Percentiles rank a stretch among this genome's conserved stretches.
Conservation (phyloP, 352 stramenopile species). For the Globisporangium irregulare region DNA sequence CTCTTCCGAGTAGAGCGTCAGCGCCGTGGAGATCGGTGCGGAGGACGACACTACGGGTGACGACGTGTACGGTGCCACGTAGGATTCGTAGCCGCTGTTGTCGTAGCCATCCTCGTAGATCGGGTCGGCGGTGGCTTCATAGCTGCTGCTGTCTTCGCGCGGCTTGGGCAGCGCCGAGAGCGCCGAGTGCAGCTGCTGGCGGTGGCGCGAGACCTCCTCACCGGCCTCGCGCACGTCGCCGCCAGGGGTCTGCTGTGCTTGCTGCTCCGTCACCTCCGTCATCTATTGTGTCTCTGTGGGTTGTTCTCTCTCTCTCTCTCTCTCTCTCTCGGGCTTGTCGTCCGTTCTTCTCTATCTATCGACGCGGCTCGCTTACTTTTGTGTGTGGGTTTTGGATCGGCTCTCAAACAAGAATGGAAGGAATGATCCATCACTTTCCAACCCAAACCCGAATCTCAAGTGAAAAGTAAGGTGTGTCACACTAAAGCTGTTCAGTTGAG, state of each 20-base stretch:
- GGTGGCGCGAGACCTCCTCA: slow-evolving; percentile 18
- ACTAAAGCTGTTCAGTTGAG: background rate
- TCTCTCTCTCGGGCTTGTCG: background rate
- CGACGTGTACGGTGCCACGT: slow-evolving; percentile 15
- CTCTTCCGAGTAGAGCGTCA: slow-evolving; percentile 43
- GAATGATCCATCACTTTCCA: background rate
- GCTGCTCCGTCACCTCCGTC: slow-evolving; percentile 20
- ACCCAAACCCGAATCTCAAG: background rate
- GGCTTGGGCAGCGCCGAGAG: slow-evolving; percentile 31
- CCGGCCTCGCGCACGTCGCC: slow-evolving; percentile 29
- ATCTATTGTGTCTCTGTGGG: slow-evolving; percentile 4
- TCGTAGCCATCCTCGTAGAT: slow-evolving; percentile 13
- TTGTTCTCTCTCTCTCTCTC: slow-evolving; percentile 3
- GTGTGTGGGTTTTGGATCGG: background rate
- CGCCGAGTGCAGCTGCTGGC: slow-evolving; percentile 28
- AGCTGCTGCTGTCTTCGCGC: slow-evolving; percentile 11
- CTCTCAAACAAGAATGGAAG: background rate
- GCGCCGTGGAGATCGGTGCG: slow-evolving; percentile 35
- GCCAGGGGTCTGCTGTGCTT: slow-evolving; percentile 10
- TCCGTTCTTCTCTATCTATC: slow-evolving; percentile 1
- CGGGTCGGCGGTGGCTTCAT: slow-evolving; percentile 14
- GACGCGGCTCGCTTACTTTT: background rate
- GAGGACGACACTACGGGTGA: slow-evolving; percentile 5
- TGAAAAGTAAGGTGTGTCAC: background rate
- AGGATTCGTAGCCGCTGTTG: slow-evolving; percentile 19